Base-by-base conservation (phyloP, 2,329 filamentous ascomycete genomes). In the Fusarium floridanum region DNA sequence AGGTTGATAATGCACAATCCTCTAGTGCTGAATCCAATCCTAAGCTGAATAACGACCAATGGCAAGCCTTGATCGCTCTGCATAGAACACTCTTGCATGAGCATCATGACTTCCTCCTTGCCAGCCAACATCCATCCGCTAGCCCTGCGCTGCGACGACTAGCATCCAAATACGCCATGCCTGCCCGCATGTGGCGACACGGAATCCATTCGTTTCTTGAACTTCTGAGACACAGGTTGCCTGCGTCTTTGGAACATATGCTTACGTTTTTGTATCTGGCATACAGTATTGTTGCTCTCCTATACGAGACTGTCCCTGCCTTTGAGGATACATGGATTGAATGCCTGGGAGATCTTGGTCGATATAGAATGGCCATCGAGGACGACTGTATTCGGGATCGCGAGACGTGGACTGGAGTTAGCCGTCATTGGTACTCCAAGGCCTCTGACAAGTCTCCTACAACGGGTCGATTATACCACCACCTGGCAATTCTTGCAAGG, bases 291-390 rank as follows among this genome's bases (percentile, higher is more conserved):
- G 94, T 98, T 89, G 93, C 94, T 0, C 83, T 98, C 0, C 83
- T 98, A 0, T 93, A 95, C 68, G 96, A 98, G 77, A 97, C 94
- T 0, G 94, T 98, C 0, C 91, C 93, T 0, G 87, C 89, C 0
- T 98, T 97, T 74, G 90, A 93, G 62, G 93, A 97, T 67, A 98
- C 94, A 0, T 98, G 96, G 96, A 94, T 97, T 10, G 96, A 98
- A 75, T 98, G 95, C 63, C 84, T 98, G 0, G 96, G 96, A 0
- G 95, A 98, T 79, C 83, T 98, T 0, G 93, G 92, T 0, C 87
- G 95, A 22, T 98, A 97, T 53, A 81, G 88, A 1, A 98, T 98
- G 95, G 95, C 95, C 0, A 95, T 98, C 53, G 95, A 98, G 80
- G 93, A 97, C 45, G 90, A 93, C 29, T 92, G 97, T 71, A 87